These are phyloP conservation scores for Fusarium dlaminii DNA, from an alignment of 2,329 filamentous ascomycete species.

Conservation along the genomic window DNA sequence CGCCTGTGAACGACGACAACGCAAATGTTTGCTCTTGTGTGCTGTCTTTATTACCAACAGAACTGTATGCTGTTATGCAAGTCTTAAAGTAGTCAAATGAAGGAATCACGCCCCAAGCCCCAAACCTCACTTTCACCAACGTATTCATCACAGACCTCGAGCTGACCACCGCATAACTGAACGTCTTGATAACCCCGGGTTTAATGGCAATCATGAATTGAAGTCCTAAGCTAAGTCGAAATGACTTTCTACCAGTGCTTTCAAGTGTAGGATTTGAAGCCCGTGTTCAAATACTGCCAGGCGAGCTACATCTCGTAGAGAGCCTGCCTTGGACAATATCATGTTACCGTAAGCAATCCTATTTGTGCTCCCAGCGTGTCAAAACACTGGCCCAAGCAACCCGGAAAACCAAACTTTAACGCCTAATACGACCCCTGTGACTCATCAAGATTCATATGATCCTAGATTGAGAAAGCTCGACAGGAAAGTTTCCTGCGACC, in stretches of 20 bases:
- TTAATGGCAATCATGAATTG: slow-evolving; percentile 3
- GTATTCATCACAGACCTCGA: not conserved
- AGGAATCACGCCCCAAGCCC: not conserved
- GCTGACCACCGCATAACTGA: not conserved
- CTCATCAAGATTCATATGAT: slow-evolving; percentile 18
- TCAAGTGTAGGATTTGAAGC: slow-evolving; percentile 1
- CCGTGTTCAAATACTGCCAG: slow-evolving; percentile 13
- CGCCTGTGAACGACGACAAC: slow-evolving; percentile 16
- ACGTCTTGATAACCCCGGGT: not conserved
- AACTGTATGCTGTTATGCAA: not conserved
- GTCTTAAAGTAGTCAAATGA: slow-evolving; percentile 9
- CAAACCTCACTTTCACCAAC: not conserved
- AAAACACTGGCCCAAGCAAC: slow-evolving; percentile 32
- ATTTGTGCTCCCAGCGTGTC: slow-evolving; percentile 24
- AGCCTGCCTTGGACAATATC: not conserved
- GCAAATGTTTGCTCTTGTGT: not conserved
- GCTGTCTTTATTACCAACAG: not conserved
- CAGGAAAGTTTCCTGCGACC: not conserved
- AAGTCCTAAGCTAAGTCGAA: slow-evolving; percentile 1
- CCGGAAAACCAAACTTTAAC: slow-evolving; percentile 38
- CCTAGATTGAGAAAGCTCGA: not conserved
- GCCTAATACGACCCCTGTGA: slow-evolving; percentile 30
- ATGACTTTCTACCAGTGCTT: not conserved
- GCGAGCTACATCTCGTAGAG: slow-evolving; percentile 5
- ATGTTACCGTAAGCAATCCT: not conserved